These are phyloP conservation scores for Cladophialophora exuberans DNA, from an alignment of 2,329 filamentous ascomycete species.

Conservation along the genomic window DNA sequence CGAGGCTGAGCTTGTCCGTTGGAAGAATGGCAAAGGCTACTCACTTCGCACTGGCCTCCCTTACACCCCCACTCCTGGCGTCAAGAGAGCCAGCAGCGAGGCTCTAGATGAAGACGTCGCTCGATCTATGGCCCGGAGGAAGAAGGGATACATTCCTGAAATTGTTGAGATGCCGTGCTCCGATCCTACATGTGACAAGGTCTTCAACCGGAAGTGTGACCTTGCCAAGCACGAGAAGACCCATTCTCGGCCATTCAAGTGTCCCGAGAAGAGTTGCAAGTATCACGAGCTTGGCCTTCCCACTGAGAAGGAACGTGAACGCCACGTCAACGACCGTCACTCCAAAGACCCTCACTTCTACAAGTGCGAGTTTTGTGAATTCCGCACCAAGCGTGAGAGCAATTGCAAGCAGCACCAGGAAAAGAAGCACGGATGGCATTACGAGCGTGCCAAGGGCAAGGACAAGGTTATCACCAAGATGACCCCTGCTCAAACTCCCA, in stretches of 20 bases:
- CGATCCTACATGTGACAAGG: slow-evolving; percentile 77
- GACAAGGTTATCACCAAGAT: slow-evolving; percentile 59
- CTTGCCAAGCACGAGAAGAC: slow-evolving; percentile 98
- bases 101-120: slow-evolving; percentile 77
- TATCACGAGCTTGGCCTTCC: slow-evolving; percentile 91
- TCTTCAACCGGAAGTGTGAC: slow-evolving; percentile 96
- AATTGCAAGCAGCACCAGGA: slow-evolving; percentile 99
- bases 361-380: slow-evolving; percentile 85
- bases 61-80: slow-evolving; percentile 54
- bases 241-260: slow-evolving; percentile 96
- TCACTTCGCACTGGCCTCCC: slow-evolving; percentile 73
- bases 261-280: slow-evolving; percentile 78
- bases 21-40: slow-evolving; percentile 77
- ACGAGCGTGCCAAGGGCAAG: slow-evolving; percentile 90
- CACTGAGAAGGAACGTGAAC: slow-evolving; percentile 95
- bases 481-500: slow-evolving; percentile 57
- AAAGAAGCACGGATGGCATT: slow-evolving; percentile 90
- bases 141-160: slow-evolving; percentile 87
- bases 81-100: slow-evolving; percentile 60
- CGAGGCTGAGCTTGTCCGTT: slow-evolving; percentile 80
- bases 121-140: slow-evolving; percentile 92
- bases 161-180: slow-evolving; percentile 80
- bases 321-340: slow-evolving; percentile 96
- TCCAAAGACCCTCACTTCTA: slow-evolving; percentile 77
- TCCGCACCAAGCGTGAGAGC: slow-evolving; percentile 92